Evolutionary conservation across 768 basidiomycete species (phyloP).

Genomic region (Pleurotus cornucopiae): DNA sequence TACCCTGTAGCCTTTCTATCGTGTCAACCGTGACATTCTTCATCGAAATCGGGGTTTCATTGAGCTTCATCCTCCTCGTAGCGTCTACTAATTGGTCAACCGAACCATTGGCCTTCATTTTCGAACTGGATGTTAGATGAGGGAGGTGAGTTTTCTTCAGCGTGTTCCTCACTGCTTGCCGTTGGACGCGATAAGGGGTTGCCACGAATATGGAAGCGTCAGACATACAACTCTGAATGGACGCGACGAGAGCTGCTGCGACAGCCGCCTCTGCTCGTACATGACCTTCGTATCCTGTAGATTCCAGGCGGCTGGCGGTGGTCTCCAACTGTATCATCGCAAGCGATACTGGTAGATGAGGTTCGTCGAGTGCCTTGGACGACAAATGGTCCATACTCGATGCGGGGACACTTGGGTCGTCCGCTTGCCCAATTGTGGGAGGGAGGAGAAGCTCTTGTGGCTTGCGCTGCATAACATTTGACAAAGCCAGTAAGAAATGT

Average conservation of each 20-base stretch:
- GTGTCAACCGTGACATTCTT: slow-evolving; percentile 42
- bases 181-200: slow-evolving; percentile 48
- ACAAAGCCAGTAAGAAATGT: slow-evolving; percentile 35
- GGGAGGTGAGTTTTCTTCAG: slow-evolving; percentile 14
- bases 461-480: slow-evolving; percentile 39
- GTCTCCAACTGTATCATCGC: slow-evolving; percentile 38
- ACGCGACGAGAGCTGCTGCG: slow-evolving; percentile 37
- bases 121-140: not conserved
- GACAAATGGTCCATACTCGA: slow-evolving; percentile 3
- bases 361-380: slow-evolving; percentile 11
- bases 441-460: slow-evolving; percentile 29
- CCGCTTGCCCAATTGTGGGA: slow-evolving; percentile 12
- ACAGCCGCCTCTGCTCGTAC: slow-evolving; percentile 44
- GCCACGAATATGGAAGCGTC: slow-evolving; percentile 47
- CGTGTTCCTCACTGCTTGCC: slow-evolving; percentile 44
- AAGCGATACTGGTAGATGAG: slow-evolving; percentile 38
- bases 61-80: slow-evolving; percentile 13
- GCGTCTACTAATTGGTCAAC: slow-evolving; percentile 12
- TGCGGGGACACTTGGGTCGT: not conserved
- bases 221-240: slow-evolving; percentile 32
- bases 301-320: slow-evolving; percentile 22
- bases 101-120: not conserved
- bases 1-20: slow-evolving; percentile 47
- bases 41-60: not conserved
- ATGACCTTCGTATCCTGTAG: slow-evolving; percentile 41